These are phyloP conservation scores for Scedosporium minutisporum DNA, from an alignment of 2,329 filamentous ascomycete genomes.

Conservation along the genomic window DNA sequence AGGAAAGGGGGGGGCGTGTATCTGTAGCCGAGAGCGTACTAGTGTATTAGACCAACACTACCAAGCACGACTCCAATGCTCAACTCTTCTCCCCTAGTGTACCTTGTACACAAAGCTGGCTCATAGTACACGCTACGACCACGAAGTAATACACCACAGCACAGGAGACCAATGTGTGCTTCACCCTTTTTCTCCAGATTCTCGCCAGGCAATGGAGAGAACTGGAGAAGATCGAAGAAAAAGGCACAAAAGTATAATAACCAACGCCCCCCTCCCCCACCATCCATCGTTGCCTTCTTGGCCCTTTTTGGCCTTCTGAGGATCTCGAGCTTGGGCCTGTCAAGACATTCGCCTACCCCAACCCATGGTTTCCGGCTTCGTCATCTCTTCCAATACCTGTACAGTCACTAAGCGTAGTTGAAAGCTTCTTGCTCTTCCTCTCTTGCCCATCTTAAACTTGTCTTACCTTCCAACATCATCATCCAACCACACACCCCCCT, in stretches of 20 bases:
- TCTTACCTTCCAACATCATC: not conserved
- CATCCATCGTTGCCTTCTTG: conserved; percentile 6
- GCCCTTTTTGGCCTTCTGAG: conserved; percentile 3
- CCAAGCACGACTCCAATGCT: not conserved
- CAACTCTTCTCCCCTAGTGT: too few species aligned
- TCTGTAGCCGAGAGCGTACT: not conserved
- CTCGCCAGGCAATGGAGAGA: not conserved
- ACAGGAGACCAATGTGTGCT: not conserved
- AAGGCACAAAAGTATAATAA: conserved; percentile 4
- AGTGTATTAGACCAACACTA: not conserved
- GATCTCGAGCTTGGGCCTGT: not conserved
- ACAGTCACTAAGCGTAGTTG: not conserved
- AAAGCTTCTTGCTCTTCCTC: not conserved
- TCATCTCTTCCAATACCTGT: not conserved
- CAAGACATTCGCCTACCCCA: not conserved
- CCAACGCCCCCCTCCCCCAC: conserved; percentile 3
- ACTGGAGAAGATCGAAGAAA: not conserved
- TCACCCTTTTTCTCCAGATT: conserved; percentile 3
- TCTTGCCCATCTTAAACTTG: not conserved
- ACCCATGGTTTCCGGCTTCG: not conserved
- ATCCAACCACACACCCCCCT: not conserved
- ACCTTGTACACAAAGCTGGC: too few species aligned
- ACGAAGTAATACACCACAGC: not conserved
- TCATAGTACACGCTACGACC: too few species aligned
- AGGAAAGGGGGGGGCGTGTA: not conserved